Evolutionary conservation across 1,139 yeast genomes (phyloP), one percentile per base, ranked within the genome.

Genomic region (Lodderomyces oxycetoniae): DNA sequence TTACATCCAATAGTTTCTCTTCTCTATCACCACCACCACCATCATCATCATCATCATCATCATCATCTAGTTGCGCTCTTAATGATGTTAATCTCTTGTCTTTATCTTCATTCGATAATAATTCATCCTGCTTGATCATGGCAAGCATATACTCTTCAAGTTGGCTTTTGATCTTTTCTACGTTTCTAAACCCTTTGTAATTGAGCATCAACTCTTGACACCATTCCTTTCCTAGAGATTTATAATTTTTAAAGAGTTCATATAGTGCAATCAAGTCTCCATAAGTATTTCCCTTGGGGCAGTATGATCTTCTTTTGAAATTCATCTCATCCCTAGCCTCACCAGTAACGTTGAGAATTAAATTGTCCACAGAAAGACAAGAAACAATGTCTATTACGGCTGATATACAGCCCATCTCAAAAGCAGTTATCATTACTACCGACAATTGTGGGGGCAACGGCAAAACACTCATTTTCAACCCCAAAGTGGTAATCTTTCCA

Each of bases 371-470:
- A 4, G 96, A 87, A 25, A 93, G 68, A 59, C 97, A 89, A 0
- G 97, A 79, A 1, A 85, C 93, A 33, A 93, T 86, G 53, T 91
- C 97, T 26, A 91, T 71, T 2, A 86, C 95, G 2, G 81, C 74
- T 2, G 64, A 59, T 14, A 87, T 58, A 17, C 79, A 79, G 0
- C 75, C 77, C 31, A 55, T 55, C 32, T 75, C 77, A 40, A 71
- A 62, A 0, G 96, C 95, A 25, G 74, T 71, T 32, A 89, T 66
- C 35, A 89, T 67, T 8, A 88, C 96, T 0, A 87, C 88, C n/a
- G 96, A 85, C 27, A 93, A 67, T 49, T 86, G 93, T 0, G 98
- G 98, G 11, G 89, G 82, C 16, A 93, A 71, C 0, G 98, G 98
- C 40, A 91, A 65, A 6, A 86, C 71, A 0, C 95, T 88, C 94